Evolutionary conservation across 2,329 filamentous ascomycete species (phyloP).

Genomic region (Neofusicoccum cordaticola): DNA sequence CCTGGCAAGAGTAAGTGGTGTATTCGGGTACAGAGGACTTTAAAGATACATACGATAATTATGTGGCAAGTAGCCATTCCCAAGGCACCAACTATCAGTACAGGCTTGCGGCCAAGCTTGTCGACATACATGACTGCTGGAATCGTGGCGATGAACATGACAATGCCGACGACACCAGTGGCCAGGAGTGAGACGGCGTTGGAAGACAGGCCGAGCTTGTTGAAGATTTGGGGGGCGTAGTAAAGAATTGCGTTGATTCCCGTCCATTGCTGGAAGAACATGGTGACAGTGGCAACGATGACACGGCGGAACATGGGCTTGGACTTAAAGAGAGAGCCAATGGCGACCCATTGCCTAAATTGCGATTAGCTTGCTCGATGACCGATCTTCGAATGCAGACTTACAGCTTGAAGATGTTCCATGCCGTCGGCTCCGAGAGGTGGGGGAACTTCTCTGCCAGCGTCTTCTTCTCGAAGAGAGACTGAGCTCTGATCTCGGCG

Average conservation of each 20-base stretch:
- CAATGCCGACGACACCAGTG: slow-evolving; percentile 69
- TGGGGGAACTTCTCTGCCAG: slow-evolving; percentile 67
- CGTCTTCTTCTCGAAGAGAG: slow-evolving; percentile 71
- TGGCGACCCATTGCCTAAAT: slow-evolving; percentile 65
- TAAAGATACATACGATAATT: slow-evolving; percentile 53
- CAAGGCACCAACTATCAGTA: slow-evolving; percentile 62
- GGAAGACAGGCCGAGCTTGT: slow-evolving; percentile 42
- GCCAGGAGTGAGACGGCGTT: slow-evolving; percentile 59
- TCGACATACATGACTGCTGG: slow-evolving; percentile 67
- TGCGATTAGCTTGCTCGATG: not conserved
- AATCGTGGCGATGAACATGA: slow-evolving; percentile 66
- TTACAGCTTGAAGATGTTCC: slow-evolving; percentile 51
- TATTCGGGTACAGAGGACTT: not conserved
- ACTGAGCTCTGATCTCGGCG: slow-evolving; percentile 79
- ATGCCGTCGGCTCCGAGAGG: slow-evolving; percentile 56
- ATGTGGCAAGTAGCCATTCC: slow-evolving; percentile 71
- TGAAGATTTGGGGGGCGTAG: slow-evolving; percentile 52
- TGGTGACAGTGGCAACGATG: slow-evolving; percentile 54
- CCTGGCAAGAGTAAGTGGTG: not conserved
- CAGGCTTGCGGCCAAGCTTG: slow-evolving; percentile 60
- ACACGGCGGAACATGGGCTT: slow-evolving; percentile 67
- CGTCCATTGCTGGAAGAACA: slow-evolving; percentile 54
- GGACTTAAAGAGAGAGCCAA: slow-evolving; percentile 62
- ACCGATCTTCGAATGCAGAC: not conserved
- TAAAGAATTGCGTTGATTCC: slow-evolving; percentile 45